These are phyloP conservation scores for Ascochyta pisi DNA, from an alignment of 2,329 filamentous ascomycete genomes.

Conservation along the genomic window DNA sequence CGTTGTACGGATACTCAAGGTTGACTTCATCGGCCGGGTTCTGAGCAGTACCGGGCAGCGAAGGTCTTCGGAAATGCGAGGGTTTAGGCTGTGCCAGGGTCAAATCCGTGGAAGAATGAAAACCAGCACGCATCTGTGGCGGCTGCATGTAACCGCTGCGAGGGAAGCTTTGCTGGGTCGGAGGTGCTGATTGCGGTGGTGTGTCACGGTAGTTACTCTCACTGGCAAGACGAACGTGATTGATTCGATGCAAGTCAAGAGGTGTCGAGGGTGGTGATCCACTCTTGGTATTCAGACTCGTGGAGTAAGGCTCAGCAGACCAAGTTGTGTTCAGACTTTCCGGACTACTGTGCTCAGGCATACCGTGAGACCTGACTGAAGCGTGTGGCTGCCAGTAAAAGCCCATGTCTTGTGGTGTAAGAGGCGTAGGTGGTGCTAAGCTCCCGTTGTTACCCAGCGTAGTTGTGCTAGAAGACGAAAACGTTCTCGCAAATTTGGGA, in stretches of 20 bases:
- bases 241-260: constrained; percentile 39
- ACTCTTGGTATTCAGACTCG: constrained; percentile 41
- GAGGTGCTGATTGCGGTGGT: constrained; percentile 59
- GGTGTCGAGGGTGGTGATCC: constrained; percentile 58
- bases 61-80: constrained; percentile 46
- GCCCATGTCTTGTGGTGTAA: constrained; percentile 53
- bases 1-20: constrained; percentile 34
- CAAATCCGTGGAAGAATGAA: constrained; percentile 44
- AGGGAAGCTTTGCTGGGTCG: constrained; percentile 57
- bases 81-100: constrained; percentile 46
- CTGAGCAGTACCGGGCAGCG: constrained; percentile 43
- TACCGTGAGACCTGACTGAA: constrained; percentile 36
- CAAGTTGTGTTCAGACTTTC: constrained; percentile 46
- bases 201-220: constrained; percentile 53
- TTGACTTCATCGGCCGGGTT: constrained; percentile 29
- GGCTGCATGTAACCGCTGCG: constrained; percentile 46
- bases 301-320: constrained; percentile 47
- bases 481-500: constrained; percentile 52
- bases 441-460: constrained; percentile 48
- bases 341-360: constrained; percentile 50
- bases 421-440: constrained; percentile 57
- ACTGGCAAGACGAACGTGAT: constrained; percentile 39
- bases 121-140: constrained; percentile 41
- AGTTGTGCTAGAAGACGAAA: constrained; percentile 46
- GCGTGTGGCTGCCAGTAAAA: constrained; percentile 52